phyloP scores from a whole-genome alignment of 2,329 filamentous ascomycete species.

The Fusarium burgessii region DNA sequence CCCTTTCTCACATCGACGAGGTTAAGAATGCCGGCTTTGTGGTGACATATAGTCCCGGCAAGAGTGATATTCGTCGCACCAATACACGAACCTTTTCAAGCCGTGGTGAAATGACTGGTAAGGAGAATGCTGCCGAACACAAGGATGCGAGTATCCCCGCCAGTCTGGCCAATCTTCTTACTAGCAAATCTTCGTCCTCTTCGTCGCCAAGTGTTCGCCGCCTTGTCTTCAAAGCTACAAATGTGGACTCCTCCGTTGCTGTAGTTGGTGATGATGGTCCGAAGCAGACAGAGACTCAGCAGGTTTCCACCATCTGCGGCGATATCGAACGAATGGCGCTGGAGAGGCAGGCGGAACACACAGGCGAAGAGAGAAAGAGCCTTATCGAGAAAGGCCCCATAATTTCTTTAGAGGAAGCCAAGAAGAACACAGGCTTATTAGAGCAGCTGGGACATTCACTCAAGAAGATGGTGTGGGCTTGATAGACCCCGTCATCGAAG shows the following conservation, averaged over 20 bases:
- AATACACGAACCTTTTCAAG: slow-evolving; percentile 86
- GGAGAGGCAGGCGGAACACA: slow-evolving; percentile 57
- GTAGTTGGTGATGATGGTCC: slow-evolving; percentile 61
- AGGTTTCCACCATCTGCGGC: slow-evolving; percentile 74
- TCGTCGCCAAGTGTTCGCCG: slow-evolving; percentile 17
- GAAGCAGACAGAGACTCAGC: slow-evolving; percentile 65
- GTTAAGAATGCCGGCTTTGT: slow-evolving; percentile 86
- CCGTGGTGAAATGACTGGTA: slow-evolving; percentile 51
- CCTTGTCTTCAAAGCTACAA: slow-evolving; percentile 39
- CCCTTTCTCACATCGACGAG: slow-evolving; percentile 80
- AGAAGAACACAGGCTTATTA: slow-evolving; percentile 84
- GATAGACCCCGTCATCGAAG: slow-evolving; percentile 29
- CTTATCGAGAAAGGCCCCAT: slow-evolving; percentile 75
- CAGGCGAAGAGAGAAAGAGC: slow-evolving; percentile 57
- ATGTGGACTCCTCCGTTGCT: slow-evolving; percentile 64
- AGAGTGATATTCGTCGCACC: slow-evolving; percentile 78
- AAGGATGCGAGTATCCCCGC: slow-evolving; percentile 46
- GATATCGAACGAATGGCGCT: slow-evolving; percentile 80
- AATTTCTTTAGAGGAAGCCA: slow-evolving; percentile 86
- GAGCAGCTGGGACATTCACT: slow-evolving; percentile 90
- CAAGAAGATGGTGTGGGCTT: slow-evolving; percentile 93
- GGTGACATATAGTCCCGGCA: slow-evolving; percentile 79
- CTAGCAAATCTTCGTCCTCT: slow-evolving; percentile 49
- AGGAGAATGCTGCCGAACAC: slow-evolving; percentile 35
- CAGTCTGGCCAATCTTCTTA: slow-evolving; percentile 58